These are phyloP conservation scores for Micromonas pusilla DNA, from an alignment of 139 green algal species.

Conservation along the genomic window DNA sequence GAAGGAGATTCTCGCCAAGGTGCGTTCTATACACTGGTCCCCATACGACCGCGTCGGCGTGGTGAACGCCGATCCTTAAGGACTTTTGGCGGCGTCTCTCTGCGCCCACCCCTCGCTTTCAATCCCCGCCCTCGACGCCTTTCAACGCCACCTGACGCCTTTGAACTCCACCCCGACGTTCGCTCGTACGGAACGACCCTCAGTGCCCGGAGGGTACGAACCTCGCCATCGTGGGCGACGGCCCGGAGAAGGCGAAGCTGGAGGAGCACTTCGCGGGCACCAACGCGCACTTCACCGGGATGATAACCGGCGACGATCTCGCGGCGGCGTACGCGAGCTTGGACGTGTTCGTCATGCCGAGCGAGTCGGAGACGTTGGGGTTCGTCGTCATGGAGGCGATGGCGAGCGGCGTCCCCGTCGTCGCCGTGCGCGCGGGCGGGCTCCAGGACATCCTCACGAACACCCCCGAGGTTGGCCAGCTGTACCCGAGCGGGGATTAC, in stretches of 20 bases:
- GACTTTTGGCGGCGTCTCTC: too few species aligned
- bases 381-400: constrained; percentile 98
- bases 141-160: too few species aligned
- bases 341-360: constrained; percentile 96
- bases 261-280: constrained; percentile 58
- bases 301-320: constrained; percentile 81
- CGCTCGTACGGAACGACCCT: too few species aligned
- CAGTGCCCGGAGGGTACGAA: constrained; percentile 42
- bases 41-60: too few species aligned
- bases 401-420: constrained; percentile 78
- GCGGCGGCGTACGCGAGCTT: constrained; percentile 79
- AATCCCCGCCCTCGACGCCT: too few species aligned
- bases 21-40: too few species aligned
- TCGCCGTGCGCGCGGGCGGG: constrained; percentile 70
- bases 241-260: constrained; percentile 66
- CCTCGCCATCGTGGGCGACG: constrained; percentile 91
- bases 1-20: constrained; percentile 56
- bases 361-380: constrained; percentile 84
- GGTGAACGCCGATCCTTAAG: too few species aligned
- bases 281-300: constrained; percentile 43
- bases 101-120: too few species aligned
- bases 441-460: constrained; percentile 32
- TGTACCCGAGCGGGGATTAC: constrained; percentile 16
- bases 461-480: neutral
- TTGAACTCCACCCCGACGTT: too few species aligned